Evolutionary conservation across 164 flowering plant species (phyloP).

Genomic region (Kingdonia uniflora): DNA sequence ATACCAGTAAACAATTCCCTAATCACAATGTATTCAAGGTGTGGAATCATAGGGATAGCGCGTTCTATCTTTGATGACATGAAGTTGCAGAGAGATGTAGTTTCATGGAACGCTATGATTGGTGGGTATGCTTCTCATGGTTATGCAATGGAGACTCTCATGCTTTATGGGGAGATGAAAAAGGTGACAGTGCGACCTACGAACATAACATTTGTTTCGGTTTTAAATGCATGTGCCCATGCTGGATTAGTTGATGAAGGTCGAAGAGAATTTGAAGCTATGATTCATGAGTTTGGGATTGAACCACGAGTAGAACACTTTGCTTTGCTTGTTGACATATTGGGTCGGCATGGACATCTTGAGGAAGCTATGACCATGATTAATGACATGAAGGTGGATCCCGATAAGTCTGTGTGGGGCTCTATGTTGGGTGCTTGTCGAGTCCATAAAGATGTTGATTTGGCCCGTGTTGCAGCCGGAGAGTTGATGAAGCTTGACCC

Average conservation of each 20-base stretch:
- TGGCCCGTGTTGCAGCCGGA: slow-evolving; percentile 8
- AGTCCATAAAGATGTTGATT: slow-evolving; percentile 10
- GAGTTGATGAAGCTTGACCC: slow-evolving; percentile 11
- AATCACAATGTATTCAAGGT: slow-evolving; percentile 10
- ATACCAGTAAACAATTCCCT: slow-evolving; percentile 9
- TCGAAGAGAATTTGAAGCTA: slow-evolving; percentile 7
- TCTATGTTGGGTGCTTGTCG: slow-evolving; percentile 10
- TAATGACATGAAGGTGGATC: slow-evolving; percentile 6
- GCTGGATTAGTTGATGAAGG: slow-evolving; percentile 12
- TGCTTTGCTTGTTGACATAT: slow-evolving; percentile 11
- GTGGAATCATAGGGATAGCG: slow-evolving; percentile 8
- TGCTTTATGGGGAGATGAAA: slow-evolving; percentile 9
- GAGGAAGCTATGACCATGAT: slow-evolving; percentile 8
- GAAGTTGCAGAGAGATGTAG: slow-evolving; percentile 8
- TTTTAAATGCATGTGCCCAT: slow-evolving; percentile 12
- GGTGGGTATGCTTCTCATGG: slow-evolving; percentile 14
- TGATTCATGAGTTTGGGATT: slow-evolving; percentile 8
- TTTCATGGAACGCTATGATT: slow-evolving; percentile 12
- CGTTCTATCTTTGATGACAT: slow-evolving; percentile 9
- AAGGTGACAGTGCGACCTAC: slow-evolving; percentile 9
- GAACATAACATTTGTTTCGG: slow-evolving; percentile 9
- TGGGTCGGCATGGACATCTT: slow-evolving; percentile 10
- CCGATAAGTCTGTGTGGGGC: slow-evolving; percentile 13
- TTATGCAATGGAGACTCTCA: slow-evolving; percentile 9
- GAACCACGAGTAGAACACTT: slow-evolving; percentile 11